Evolutionary conservation across 495 filamentous ascomycete genomes (phyloP), one percentile per base, ranked within the genome.

Genomic region (Aspergillus kassunensis): DNA sequence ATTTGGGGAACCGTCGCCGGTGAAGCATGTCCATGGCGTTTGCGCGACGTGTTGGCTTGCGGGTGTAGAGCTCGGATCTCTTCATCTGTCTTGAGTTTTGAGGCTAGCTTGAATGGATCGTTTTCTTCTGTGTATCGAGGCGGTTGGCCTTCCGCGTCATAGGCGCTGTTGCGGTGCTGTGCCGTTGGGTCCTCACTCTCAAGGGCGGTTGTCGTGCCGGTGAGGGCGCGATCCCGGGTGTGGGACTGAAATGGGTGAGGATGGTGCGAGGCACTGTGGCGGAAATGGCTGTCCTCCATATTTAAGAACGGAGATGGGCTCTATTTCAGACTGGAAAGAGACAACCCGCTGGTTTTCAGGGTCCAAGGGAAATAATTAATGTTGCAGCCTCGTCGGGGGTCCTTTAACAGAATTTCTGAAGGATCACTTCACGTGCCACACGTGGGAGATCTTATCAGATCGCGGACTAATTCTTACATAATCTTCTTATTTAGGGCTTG

Each of bases 71-170:
- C 74, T 18, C 82, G 79, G 53, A 98, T 84, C 66, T 97, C 89
- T 15, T 78, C 79, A 12, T 83, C 70, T 30, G 87, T 78, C 70
- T 97, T 98, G 52, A 92, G 78, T 35, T 80, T 83, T 5, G 81
- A 82, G 3, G 89, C 86, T 2, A 98, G 83, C 51, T 82, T 81
- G 66, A 88, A 91, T 0, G 93, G 93, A 63, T 98, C 93, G 56
- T 80, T 85, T 37, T 77, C 79, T 15, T 56, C 59, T 27, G 76
- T 84, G 65, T 87, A 85, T 39, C 66, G 74, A 37, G 74, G 80
- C n/a, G 73, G 73, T 56, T 84, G 80, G 49, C 80, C 77, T 71
- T 95, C 90, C 45, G 88, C 73, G 57, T 91, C 87, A 20, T 54
- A 58, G 13, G 55, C 59, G 46, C 67, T 71, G 48, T 53, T 58